Evolutionary conservation across 2,329 filamentous ascomycete species (phyloP).

Genomic region (Epichloe typhina): DNA sequence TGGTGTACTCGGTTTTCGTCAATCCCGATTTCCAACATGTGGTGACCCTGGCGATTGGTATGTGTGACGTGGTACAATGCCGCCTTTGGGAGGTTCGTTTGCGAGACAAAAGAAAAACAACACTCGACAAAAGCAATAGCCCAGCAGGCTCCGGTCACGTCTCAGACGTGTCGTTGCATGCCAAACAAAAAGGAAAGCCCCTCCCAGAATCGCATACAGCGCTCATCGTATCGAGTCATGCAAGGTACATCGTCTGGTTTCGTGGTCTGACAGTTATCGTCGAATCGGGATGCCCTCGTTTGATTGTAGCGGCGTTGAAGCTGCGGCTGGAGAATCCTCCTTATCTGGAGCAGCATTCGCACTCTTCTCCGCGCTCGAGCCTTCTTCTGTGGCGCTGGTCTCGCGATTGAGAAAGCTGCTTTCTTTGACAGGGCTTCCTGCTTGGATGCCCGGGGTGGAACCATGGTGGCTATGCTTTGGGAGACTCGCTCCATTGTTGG

Average conservation of each 20-base stretch:
- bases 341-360: slow-evolving; percentile 17
- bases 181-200: not conserved
- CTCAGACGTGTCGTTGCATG: not conserved
- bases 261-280: slow-evolving; percentile 27
- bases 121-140: not conserved
- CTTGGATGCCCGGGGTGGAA: slow-evolving; percentile 36
- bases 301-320: slow-evolving; percentile 11
- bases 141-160: not conserved
- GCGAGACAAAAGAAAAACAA: slow-evolving; percentile 1
- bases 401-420: slow-evolving; percentile 74
- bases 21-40: not conserved
- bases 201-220: not conserved
- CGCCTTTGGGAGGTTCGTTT: slow-evolving; percentile 3
- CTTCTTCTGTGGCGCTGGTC: slow-evolving; percentile 47
- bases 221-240: not conserved
- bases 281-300: slow-evolving; percentile 47
- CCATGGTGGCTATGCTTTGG: slow-evolving; percentile 24
- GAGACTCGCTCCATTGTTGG: slow-evolving; percentile 23
- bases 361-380: slow-evolving; percentile 17
- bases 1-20: not conserved
- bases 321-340: slow-evolving; percentile 23
- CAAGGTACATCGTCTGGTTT: not conserved
- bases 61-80: slow-evolving; percentile 4
- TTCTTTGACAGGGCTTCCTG: slow-evolving; percentile 81
- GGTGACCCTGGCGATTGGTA: not conserved